Conservation (phyloP, 192 early-diverging fungal species). For the Chytriomyces sp. region DNA sequence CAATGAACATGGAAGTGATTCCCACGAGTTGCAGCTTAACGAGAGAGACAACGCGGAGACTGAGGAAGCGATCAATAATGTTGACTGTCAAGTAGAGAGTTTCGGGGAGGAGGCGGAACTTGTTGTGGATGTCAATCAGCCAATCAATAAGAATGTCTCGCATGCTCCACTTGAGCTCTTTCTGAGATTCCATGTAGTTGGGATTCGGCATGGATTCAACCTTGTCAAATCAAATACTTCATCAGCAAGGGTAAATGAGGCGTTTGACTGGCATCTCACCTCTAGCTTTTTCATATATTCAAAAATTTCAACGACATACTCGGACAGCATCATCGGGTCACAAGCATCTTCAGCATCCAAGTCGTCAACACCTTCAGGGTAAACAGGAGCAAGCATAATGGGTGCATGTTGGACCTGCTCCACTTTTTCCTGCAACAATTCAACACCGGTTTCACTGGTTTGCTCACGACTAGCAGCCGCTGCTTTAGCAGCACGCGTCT, state of each 20-base stretch:
- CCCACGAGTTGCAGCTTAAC: constrained; percentile 94
- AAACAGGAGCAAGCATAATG: neutral
- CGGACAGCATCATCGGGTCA: constrained; percentile 92
- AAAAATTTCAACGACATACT: constrained; percentile 94
- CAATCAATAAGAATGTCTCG: constrained; percentile 92
- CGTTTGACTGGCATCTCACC: constrained; percentile 42
- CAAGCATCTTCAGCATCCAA: constrained; percentile 76
- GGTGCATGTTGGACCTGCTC: neutral
- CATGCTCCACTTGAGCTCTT: constrained; percentile 91
- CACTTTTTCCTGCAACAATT: neutral
- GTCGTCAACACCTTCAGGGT: constrained; percentile 55
- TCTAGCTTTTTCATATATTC: constrained; percentile 82
- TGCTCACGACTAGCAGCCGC: constrained; percentile 9
- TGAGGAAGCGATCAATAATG: constrained; percentile 93
- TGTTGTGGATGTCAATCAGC: constrained; percentile 90
- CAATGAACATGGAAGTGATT: constrained; percentile 85
- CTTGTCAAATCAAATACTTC: constrained; percentile 37
- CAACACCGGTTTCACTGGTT: constrained; percentile 19
- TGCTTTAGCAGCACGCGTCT: constrained; percentile 18
- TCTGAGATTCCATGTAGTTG: constrained; percentile 82
- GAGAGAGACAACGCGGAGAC: constrained; percentile 78
- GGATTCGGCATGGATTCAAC: constrained; percentile 74
- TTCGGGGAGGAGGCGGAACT: constrained; percentile 91
- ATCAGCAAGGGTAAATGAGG: constrained; percentile 3
- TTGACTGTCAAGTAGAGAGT: constrained; percentile 93